phyloP scores from a whole-genome alignment of 129 eudicot genomes.

The Helichrysum umbraculigerum region DNA sequence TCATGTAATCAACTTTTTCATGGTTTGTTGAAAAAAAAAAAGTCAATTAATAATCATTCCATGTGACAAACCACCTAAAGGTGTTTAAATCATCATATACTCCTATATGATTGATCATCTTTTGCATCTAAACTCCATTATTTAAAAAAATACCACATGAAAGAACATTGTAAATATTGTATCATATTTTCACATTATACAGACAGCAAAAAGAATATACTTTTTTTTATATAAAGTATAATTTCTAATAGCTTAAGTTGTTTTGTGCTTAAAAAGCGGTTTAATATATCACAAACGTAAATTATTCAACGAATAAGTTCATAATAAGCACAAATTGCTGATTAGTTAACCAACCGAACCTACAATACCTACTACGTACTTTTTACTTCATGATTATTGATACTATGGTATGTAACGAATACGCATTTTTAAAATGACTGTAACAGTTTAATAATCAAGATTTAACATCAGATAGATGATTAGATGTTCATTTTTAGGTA shows the following conservation, averaged over 20 bases:
- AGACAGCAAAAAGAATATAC: no score
- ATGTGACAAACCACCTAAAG: slow-evolving; percentile 27
- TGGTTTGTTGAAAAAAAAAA: background rate
- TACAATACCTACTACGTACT: background rate
- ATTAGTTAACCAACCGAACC: slow-evolving; percentile 4
- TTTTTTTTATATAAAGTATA: no score
- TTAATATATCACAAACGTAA: background rate
- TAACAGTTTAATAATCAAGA: background rate
- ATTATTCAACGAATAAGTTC: background rate
- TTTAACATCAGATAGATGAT: background rate
- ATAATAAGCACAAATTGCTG: background rate
- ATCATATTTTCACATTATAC: background rate
- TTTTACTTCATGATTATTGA: no score
- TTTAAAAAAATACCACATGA: slow-evolving; percentile 6
- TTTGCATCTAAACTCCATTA: background rate
- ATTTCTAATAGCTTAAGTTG: no score
- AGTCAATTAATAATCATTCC: slow-evolving; percentile 22
- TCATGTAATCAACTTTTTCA: background rate
- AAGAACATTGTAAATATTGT: background rate
- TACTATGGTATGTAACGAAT: no score
- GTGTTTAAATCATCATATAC: no score
- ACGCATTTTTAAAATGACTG: background rate
- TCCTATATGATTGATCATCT: background rate
- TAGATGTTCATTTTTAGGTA: background rate
- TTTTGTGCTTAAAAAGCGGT: no score